phyloP scores from a whole-genome alignment of 768 basidiomycete species.

The Leccinum fibrillosum region DNA sequence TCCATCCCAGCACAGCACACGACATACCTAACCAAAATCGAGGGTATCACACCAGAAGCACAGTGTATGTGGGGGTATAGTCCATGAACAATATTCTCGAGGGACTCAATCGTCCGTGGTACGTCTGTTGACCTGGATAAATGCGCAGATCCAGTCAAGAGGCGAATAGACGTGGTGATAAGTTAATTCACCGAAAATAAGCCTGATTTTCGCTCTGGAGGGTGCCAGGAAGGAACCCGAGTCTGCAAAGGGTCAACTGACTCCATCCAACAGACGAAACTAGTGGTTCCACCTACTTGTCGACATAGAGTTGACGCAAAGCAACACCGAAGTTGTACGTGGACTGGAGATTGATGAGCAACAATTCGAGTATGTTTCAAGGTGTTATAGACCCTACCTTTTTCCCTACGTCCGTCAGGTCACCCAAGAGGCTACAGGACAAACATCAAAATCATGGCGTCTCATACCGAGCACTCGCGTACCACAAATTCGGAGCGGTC shows the following conservation, averaged over 20 bases:
- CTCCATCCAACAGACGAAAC: background rate
- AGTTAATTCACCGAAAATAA: conserved; percentile 55
- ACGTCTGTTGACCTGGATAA: conserved; percentile 64
- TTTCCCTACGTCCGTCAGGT: conserved; percentile 50
- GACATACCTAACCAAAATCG: conserved; percentile 54
- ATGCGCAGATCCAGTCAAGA: background rate
- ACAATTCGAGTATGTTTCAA: background rate
- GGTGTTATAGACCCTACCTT: conserved; percentile 39
- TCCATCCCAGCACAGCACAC: background rate
- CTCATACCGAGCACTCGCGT: conserved; percentile 19
- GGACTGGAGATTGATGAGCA: conserved; percentile 40
- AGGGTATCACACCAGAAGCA: conserved; percentile 41
- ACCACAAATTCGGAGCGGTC: conserved; percentile 62
- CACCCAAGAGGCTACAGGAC: conserved; percentile 56
- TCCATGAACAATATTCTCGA: conserved; percentile 72
- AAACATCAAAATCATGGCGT: background rate
- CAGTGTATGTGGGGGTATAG: conserved; percentile 61
- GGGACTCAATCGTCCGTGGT: conserved; percentile 70
- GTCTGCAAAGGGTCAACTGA: conserved; percentile 35
- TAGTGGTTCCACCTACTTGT: conserved; percentile 41
- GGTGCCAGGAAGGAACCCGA: conserved; percentile 59
- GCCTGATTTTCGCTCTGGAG: conserved; percentile 42
- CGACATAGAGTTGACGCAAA: conserved; percentile 62
- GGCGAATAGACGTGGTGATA: background rate
- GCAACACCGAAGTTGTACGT: conserved; percentile 61